Evolutionary conservation across 441 rosid genomes (phyloP), one percentile per base, ranked within the genome.

Genomic region (Brassica balearica): DNA sequence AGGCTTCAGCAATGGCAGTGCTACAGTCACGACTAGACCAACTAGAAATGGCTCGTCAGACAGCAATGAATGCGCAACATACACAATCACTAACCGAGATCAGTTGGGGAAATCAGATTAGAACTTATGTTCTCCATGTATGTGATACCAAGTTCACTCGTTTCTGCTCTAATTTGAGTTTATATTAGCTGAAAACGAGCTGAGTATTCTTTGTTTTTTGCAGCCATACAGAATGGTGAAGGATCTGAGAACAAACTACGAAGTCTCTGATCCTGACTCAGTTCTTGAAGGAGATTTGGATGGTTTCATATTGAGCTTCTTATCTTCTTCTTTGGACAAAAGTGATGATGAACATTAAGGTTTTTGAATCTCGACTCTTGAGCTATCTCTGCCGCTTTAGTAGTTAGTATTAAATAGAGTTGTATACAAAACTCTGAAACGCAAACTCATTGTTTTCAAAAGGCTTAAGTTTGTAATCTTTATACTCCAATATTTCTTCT

Each of bases 1-100:
- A 93, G 87, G 97, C 97, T 76, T 90, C 97, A n/a, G 98, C 99
- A 68, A 92, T 95, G 97, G 90, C 93, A 3, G 99, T 95, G 79
- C 90, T 95, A 43, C 99, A 95, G 80, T 95, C 97, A 76, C 91
- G 97, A 78, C 65, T 96, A 75, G 96, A 96, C 85, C 97, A 90
- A 86, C 97, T 90, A 4, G 97, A 93, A 88, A 88, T 92, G 85
- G 89, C 92, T 64, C 94, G 97, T 36, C 98, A 92, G 85, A 93
- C 95, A 55, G 92, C 91, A 76, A 89, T 93, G 92, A 94, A 96
- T 8, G 87, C 97, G 1, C 89, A 96, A 59, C 99, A 96, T 84
- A 93, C 97, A 61, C 97, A 93, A 58, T 96, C 99, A 64, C 90
- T 96, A 25, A 90, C 97, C 0, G 97, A 96, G 12, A 92, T 91